Evolutionary conservation across 805 yeast species (phyloP), one percentile per base, ranked within the genome.

Genomic region (Scheffersomyces ergatensis): DNA sequence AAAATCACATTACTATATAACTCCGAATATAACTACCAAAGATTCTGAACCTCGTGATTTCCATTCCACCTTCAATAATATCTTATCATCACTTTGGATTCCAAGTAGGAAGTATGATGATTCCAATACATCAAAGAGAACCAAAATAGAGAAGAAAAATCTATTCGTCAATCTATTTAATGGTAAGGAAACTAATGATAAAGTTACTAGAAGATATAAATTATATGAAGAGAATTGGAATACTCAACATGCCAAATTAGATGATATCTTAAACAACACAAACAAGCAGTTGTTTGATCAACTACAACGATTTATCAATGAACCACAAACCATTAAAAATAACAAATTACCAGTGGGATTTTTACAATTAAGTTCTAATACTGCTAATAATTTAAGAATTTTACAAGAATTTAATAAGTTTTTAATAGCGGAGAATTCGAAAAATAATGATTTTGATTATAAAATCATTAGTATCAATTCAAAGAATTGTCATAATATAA

Each of bases 301-400:
- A 23, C 54, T 70, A 35, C 29, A 50, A 19, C 40, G 38, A 26
- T 68, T 61, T 38, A 48, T 65, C 36, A 38, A 44, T 12, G 45
- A 40, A 21, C 15, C 43, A 38, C 31, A 38, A 27, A 24, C 8
- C 4, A 3, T 4, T 2, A 24, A 34, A 2, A 14, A 17, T 8
- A 16, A 34, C 7, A 60, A 61, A 42, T 44, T 67, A 6, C 58
- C 59, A 9, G 52, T 58, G 8, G 73, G 67, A 2, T 65, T 60
- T 39, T 50, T 70, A 15, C 66, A 57, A 43, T 49, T 70, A 37
- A 62, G 69, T 21, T 60, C 73, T 13, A 68, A 70, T 46, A 63
- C 63, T 9, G 72, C 73, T 26, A 69, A 68, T 45, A 70, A 69
- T 47, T 47, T 57, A 32, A 52, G 74, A 18, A 62, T 67, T 11